Base-by-base conservation (phyloP, 2,329 filamentous ascomycete species). In the Ophiocordyceps camponoti-floridani region DNA sequence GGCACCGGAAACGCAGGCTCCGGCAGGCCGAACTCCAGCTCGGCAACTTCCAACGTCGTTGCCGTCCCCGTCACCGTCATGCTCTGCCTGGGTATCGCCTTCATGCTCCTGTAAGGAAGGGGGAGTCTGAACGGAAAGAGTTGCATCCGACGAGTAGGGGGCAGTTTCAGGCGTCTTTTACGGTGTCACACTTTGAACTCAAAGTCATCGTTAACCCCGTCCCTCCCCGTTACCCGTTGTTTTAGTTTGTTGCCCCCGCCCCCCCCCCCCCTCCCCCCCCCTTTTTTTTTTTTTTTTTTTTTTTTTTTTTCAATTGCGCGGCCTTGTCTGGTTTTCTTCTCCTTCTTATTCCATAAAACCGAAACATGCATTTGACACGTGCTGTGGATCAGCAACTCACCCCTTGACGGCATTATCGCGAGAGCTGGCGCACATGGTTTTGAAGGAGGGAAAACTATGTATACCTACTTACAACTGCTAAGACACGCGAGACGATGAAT, bases 61-160 rank as follows among this genome's bases (percentile, higher is more conserved):
- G 35, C 37, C 26, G 60, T 62, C 8, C 63, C 69, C 26, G 58
- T 58, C 54, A 59, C 63, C 14, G 51, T 67, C 48, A 58, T 75
- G 42, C 49, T 69, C 43, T 64, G 56, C 47, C 47, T 69, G 31
- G 68, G 58, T 45, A 62, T 61, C 31, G 60, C 63, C 46, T 58
- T 72, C 47, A 51, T 73, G 52, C 57, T 74, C 37, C 46, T 61
- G 48, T 60, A 57, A 35, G 18, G 18, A 4, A 6, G 18, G 13
- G 10, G 18, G 23, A 23, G 23, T 23, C 23, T 23, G 23, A 23
- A 5, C n/a, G 28, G 31, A 40, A 19, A 16, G 33, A 4, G 12
- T 43, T 37, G 7, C 5, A 14, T 12, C 14, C 14, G 23, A 5
- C 3, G 23, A 23, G 23, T 23, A 23, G 23, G 23, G 23, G 23